Conservation (phyloP, 257 asterid genomes). For the Solanum boliviense region DNA sequence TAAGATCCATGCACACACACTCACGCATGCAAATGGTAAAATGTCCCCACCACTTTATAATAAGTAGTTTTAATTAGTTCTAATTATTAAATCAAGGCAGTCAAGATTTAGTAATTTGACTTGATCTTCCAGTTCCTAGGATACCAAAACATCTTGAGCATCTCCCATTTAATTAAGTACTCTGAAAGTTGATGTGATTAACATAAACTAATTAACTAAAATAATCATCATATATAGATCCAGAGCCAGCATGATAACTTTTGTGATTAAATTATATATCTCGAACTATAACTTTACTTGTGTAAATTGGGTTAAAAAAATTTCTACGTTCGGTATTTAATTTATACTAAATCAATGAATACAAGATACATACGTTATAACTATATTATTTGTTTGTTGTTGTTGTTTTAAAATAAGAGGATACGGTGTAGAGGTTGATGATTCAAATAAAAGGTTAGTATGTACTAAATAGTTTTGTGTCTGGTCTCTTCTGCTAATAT, state of each 20-base stretch:
- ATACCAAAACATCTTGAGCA: constrained; percentile 4
- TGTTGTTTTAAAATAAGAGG: not conserved
- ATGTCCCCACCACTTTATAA: not conserved
- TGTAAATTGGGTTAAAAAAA: not conserved
- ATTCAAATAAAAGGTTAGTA: too few relatives aligned
- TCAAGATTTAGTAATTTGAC: not conserved
- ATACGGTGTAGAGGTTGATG: not conserved
- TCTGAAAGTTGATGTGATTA: not conserved
- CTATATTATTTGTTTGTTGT: not conserved
- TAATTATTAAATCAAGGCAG: not conserved
- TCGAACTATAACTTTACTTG: not conserved
- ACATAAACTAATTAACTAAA: not conserved
- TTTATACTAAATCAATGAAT: too few relatives aligned
- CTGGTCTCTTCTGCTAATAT: too few relatives aligned
- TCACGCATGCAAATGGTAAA: not conserved
- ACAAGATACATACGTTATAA: too few relatives aligned
- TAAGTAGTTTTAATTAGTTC: not conserved
- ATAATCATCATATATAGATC: not conserved
- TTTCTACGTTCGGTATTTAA: not conserved
- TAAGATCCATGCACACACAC: not conserved
- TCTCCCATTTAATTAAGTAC: not conserved
- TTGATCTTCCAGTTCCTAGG: not conserved
- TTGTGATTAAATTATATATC: not conserved
- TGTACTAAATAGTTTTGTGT: not conserved
- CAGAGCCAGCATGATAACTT: not conserved